Conservation (phyloP, 2,329 filamentous ascomycete genomes). For the Colletotrichum nymphaeae region DNA sequence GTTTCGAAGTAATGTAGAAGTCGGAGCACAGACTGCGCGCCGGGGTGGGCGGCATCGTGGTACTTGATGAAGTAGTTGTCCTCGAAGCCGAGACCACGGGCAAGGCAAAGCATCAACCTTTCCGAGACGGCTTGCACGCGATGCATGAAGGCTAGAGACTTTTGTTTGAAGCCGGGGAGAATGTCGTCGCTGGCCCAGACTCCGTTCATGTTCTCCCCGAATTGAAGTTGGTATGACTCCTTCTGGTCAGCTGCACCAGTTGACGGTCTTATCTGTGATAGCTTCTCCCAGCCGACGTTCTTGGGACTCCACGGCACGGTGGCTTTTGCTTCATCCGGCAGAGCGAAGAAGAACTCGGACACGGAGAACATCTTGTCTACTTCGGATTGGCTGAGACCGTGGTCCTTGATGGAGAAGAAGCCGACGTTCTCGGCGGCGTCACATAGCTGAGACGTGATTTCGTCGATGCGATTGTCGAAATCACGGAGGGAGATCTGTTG, state of each 20-base stretch:
- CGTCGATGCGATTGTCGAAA: slow-evolving; percentile 63
- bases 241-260: slow-evolving; percentile 70
- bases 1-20: slow-evolving; percentile 68
- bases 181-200: slow-evolving; percentile 62
- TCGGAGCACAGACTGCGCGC: slow-evolving; percentile 66
- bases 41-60: slow-evolving; percentile 61
- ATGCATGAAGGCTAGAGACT: slow-evolving; percentile 64
- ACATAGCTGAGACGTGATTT: slow-evolving; percentile 63
- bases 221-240: slow-evolving; percentile 73
- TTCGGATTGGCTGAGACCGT: slow-evolving; percentile 60
- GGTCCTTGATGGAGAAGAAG: slow-evolving; percentile 69
- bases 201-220: slow-evolving; percentile 63
- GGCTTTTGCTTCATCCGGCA: slow-evolving; percentile 62
- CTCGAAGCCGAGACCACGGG: slow-evolving; percentile 65
- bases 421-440: slow-evolving; percentile 67
- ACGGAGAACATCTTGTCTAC: slow-evolving; percentile 63
- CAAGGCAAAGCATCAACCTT: slow-evolving; percentile 68
- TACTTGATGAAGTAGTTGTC: slow-evolving; percentile 67
- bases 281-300: slow-evolving; percentile 72
- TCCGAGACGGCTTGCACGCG: slow-evolving; percentile 64
- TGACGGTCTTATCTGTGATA: slow-evolving; percentile 67
- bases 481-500: slow-evolving; percentile 62
- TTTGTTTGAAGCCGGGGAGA: slow-evolving; percentile 60
- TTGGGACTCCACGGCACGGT: slow-evolving; percentile 64
- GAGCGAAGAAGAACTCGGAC: slow-evolving; percentile 64